A percentile compares a stretch with the other conserved stretches of the same genome.
These are phyloP conservation scores for Alternaria sp. DNA, from an alignment of 2,329 filamentous ascomycete species.

Conservation along the genomic window DNA sequence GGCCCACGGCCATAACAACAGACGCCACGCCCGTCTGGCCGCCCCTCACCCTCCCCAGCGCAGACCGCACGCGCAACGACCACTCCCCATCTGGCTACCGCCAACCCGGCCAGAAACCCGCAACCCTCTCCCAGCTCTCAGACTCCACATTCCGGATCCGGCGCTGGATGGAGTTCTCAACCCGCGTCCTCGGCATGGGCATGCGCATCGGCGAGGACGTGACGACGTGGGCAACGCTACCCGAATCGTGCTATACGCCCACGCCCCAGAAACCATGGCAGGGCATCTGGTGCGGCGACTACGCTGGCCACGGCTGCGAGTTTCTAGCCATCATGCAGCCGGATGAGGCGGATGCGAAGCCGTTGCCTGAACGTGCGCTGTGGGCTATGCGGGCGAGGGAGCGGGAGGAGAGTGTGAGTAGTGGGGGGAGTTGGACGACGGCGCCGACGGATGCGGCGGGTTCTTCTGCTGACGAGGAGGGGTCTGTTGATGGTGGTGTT, in stretches of 20 bases:
- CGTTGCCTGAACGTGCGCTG: constrained; percentile 47
- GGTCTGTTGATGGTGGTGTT: background rate
- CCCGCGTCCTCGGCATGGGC: constrained; percentile 35
- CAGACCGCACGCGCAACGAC: constrained; percentile 62
- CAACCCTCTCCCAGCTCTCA: constrained; percentile 65
- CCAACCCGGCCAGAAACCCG: constrained; percentile 57
- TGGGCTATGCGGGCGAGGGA: constrained; percentile 35
- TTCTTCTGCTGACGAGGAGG: background rate
- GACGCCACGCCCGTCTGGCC: constrained; percentile 69
- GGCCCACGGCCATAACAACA: constrained; percentile 51
- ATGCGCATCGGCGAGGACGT: constrained; percentile 60
- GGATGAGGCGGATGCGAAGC: constrained; percentile 51
- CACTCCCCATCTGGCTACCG: constrained; percentile 51
- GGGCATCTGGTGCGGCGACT: constrained; percentile 93
- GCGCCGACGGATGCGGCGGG: constrained; percentile 29
- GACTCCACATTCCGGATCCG: constrained; percentile 75
- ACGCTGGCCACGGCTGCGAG: constrained; percentile 85
- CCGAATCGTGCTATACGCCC: constrained; percentile 77
- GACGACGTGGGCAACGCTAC: constrained; percentile 73
- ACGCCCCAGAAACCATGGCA: constrained; percentile 81
- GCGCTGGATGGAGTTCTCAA: constrained; percentile 74
- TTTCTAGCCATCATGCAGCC: constrained; percentile 84
- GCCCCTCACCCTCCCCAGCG: constrained; percentile 70
- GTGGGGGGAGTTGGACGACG: constrained; percentile 40
- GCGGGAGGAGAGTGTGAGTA: constrained; percentile 37